Conservation (phyloP, 805 yeast genomes). For the Jamesozyma rosinii region DNA sequence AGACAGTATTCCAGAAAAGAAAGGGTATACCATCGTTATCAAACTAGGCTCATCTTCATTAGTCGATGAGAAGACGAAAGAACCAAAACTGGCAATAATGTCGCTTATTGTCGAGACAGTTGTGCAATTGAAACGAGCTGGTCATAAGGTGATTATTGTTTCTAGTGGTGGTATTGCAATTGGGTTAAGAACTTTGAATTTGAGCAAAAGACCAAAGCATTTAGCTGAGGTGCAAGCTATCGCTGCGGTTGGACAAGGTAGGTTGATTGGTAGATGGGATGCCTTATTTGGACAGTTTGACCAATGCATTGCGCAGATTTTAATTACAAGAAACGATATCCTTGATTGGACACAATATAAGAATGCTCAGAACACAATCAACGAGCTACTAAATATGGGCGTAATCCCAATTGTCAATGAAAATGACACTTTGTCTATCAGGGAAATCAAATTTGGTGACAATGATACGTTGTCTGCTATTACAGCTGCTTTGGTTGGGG, state of each 20-base stretch:
- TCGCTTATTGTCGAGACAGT: conserved; percentile 83
- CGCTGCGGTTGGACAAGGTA: conserved; percentile 94
- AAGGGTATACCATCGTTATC: conserved; percentile 42
- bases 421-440: conserved; percentile 86
- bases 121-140: conserved; percentile 71
- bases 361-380: conserved; percentile 84
- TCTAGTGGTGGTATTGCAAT: conserved; percentile 96
- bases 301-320: conserved; percentile 85
- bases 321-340: conserved; percentile 88
- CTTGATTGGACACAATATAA: conserved; percentile 82
- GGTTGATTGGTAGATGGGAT: conserved; percentile 87
- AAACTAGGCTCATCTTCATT: conserved; percentile 80
- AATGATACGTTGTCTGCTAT: conserved; percentile 94
- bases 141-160: conserved; percentile 80
- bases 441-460: conserved; percentile 96
- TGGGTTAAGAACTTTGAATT: conserved; percentile 70
- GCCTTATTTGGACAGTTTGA: conserved; percentile 72
- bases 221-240: conserved; percentile 81
- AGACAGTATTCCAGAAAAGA: conserved; percentile 4
- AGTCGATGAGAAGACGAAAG: conserved; percentile 83
- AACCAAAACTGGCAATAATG: conserved; percentile 87
- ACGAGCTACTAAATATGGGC: conserved; percentile 75
- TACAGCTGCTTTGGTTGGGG: conserved; percentile 89
- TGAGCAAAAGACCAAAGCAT: conserved; percentile 61
- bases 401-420: conserved; percentile 95